Conservation (phyloP, 2,329 filamentous ascomycete genomes). For the Waltergamsia citrina region DNA sequence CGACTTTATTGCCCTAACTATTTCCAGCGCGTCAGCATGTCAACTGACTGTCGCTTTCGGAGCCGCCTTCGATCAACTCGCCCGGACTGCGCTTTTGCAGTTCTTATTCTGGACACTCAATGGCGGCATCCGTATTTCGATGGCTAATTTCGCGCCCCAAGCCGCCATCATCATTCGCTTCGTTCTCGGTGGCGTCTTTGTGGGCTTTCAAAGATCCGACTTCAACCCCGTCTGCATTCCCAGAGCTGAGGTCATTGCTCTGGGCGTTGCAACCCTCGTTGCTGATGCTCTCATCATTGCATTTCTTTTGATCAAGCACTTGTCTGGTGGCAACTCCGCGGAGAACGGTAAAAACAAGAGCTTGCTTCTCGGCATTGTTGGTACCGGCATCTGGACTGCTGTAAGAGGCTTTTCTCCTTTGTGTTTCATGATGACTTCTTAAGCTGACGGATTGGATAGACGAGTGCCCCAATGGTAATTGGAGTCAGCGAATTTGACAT, state of each 20-base stretch:
- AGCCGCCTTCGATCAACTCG: slow-evolving; percentile 47
- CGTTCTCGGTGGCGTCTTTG: slow-evolving; percentile 42
- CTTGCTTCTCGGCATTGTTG: slow-evolving; percentile 29
- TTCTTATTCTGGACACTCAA: slow-evolving; percentile 39
- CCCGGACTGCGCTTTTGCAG: slow-evolving; percentile 42
- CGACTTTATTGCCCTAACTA: slow-evolving; percentile 39
- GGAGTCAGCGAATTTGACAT: slow-evolving; percentile 33
- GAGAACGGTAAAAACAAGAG: slow-evolving; percentile 24
- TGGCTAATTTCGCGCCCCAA: too few species aligned
- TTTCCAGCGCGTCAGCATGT: slow-evolving; percentile 34
- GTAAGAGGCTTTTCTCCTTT: too few species aligned
- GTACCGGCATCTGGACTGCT: slow-evolving; percentile 42
- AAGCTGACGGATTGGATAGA: slow-evolving; percentile 29
- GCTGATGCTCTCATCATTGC: slow-evolving; percentile 35
- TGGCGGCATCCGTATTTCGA: slow-evolving; percentile 28
- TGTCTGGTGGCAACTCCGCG: slow-evolving; percentile 7
- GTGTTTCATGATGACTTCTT: too few species aligned
- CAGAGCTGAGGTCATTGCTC: slow-evolving; percentile 28
- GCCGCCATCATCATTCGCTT: slow-evolving; percentile 36
- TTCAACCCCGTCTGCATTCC: slow-evolving; percentile 42
- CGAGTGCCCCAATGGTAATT: slow-evolving; percentile 40
- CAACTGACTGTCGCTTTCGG: slow-evolving; percentile 42
- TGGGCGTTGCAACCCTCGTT: slow-evolving; percentile 34
- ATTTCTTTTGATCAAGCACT: slow-evolving; percentile 27
- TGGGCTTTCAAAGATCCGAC: slow-evolving; percentile 43